These are phyloP conservation scores for Fusarium pininemorale DNA, from an alignment of 2,329 filamentous ascomycete species.

Conservation along the genomic window DNA sequence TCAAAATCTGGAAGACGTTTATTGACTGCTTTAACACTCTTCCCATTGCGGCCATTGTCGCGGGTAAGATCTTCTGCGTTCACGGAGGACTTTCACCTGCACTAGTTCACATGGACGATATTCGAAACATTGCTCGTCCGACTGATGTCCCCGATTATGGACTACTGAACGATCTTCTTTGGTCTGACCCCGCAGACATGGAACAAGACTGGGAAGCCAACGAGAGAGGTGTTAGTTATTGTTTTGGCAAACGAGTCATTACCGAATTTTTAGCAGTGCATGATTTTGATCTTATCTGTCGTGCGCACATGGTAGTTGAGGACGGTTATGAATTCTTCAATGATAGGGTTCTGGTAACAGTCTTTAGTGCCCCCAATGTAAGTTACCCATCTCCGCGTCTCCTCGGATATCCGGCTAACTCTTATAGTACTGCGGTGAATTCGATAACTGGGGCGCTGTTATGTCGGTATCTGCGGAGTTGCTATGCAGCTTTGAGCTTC, in stretches of 20 bases:
- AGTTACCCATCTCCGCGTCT: slow-evolving; percentile 51
- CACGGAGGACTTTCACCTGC: slow-evolving; percentile 95
- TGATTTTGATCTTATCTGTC: slow-evolving; percentile 96
- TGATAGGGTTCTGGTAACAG: slow-evolving; percentile 91
- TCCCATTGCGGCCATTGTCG: slow-evolving; percentile 97
- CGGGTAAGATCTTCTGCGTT: slow-evolving; percentile 99
- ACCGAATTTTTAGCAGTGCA: slow-evolving; percentile 94
- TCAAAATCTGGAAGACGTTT: slow-evolving; percentile 99
- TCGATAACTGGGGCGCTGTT: slow-evolving; percentile 98
- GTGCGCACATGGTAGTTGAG: slow-evolving; percentile 99
- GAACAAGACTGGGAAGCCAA: slow-evolving; percentile 98
- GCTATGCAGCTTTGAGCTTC: slow-evolving; percentile 94
- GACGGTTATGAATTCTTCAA: slow-evolving; percentile 99
- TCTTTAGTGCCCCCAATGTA: slow-evolving; percentile 97
- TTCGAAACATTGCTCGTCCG: slow-evolving; percentile 91
- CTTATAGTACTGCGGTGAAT: slow-evolving; percentile 91
- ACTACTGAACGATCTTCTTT: slow-evolving; percentile 91
- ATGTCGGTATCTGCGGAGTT: slow-evolving; percentile 97
- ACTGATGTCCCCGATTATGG: slow-evolving; percentile 98
- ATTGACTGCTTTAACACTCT: slow-evolving; percentile 99
- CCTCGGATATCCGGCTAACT: slow-evolving; percentile 41
- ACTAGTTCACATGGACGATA: slow-evolving; percentile 97
- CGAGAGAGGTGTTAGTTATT: slow-evolving; percentile 96
- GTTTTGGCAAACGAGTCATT: slow-evolving; percentile 98
- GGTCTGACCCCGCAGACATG: slow-evolving; percentile 98